A percentile compares a stretch with the other conserved stretches of the same genome.
These are phyloP conservation scores for Epichloe typhina DNA, from an alignment of 2,329 filamentous ascomycete species.

Conservation along the genomic window DNA sequence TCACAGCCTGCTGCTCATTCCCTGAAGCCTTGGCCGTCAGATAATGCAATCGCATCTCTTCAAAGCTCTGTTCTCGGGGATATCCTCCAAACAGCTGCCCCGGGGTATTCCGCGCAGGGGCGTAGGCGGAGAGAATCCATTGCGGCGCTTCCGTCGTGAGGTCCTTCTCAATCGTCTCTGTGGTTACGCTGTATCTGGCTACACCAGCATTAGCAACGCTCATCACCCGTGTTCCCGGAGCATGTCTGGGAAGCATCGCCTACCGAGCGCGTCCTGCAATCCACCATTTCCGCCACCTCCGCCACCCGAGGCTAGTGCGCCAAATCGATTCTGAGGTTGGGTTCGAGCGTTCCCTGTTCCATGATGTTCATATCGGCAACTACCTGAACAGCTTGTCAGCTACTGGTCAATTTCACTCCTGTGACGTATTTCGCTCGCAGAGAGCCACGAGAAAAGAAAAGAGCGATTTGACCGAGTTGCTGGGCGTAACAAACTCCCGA, in stretches of 20 bases:
- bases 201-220: constrained; percentile 3
- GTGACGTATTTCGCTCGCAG: neutral
- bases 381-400: constrained; percentile 22
- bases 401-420: neutral
- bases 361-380: constrained; percentile 42
- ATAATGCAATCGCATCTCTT: constrained; percentile 75
- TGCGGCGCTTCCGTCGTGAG: constrained; percentile 57
- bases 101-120: constrained; percentile 62
- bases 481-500: neutral
- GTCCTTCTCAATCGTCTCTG: constrained; percentile 49
- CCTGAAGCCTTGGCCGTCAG: constrained; percentile 44
- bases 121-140: constrained; percentile 83
- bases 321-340: constrained; percentile 42
- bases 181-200: constrained; percentile 38
- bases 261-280: constrained; percentile 13
- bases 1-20: constrained; percentile 40
- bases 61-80: constrained; percentile 70
- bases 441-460: neutral
- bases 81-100: constrained; percentile 73
- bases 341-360: constrained; percentile 22
- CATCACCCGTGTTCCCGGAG: neutral
- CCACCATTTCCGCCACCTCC: constrained; percentile 17
- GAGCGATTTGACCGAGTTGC: neutral
- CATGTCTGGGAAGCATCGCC: neutral
- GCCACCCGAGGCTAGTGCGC: constrained; percentile 24